These are phyloP conservation scores for Pseudoperonospora humuli DNA, from an alignment of 352 stramenopile species.

Conservation along the genomic window DNA sequence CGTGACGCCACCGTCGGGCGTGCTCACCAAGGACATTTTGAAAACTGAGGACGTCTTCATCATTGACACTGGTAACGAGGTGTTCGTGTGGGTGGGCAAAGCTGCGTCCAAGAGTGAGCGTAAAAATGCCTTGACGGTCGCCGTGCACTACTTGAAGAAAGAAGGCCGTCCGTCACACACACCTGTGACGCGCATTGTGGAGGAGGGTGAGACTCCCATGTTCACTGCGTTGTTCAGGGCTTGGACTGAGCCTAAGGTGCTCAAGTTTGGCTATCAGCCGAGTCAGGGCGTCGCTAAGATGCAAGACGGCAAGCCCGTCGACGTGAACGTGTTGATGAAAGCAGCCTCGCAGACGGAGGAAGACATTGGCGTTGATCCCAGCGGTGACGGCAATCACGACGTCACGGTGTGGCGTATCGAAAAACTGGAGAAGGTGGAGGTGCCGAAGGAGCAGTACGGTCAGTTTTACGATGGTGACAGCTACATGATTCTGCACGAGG, in stretches of 20 bases:
- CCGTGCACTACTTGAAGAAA: slow-evolving; percentile 80
- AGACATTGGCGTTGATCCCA: slow-evolving; percentile 57
- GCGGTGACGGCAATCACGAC: slow-evolving; percentile 64
- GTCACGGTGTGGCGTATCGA: slow-evolving; percentile 89
- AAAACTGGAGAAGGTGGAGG: slow-evolving; percentile 82
- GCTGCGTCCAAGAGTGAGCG: slow-evolving; percentile 76
- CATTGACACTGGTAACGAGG: slow-evolving; percentile 79
- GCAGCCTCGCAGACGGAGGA: slow-evolving; percentile 43
- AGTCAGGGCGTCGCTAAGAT: slow-evolving; percentile 38
- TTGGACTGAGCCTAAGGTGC: slow-evolving; percentile 61
- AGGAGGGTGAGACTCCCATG: slow-evolving; percentile 71
- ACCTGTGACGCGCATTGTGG: slow-evolving; percentile 75
- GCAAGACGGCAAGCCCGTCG: slow-evolving; percentile 37
- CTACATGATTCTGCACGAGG: slow-evolving; percentile 91
- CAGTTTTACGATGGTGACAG: slow-evolving; percentile 93
- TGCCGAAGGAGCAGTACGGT: slow-evolving; percentile 75
- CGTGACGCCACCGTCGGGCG: slow-evolving; percentile 54
- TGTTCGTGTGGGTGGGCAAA: slow-evolving; percentile 91
- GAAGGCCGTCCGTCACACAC: slow-evolving; percentile 48
- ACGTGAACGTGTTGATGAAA: slow-evolving; percentile 55
- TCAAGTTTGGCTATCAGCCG: slow-evolving; percentile 56
- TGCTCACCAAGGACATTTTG: slow-evolving; percentile 74
- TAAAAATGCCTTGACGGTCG: slow-evolving; percentile 76
- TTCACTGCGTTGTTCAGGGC: slow-evolving; percentile 84
- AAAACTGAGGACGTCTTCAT: slow-evolving; percentile 90